A percentile compares a stretch with the other conserved stretches of the same genome.
Conservation (phyloP, 495 filamentous ascomycete species). For the Cairneyella variabilis region DNA sequence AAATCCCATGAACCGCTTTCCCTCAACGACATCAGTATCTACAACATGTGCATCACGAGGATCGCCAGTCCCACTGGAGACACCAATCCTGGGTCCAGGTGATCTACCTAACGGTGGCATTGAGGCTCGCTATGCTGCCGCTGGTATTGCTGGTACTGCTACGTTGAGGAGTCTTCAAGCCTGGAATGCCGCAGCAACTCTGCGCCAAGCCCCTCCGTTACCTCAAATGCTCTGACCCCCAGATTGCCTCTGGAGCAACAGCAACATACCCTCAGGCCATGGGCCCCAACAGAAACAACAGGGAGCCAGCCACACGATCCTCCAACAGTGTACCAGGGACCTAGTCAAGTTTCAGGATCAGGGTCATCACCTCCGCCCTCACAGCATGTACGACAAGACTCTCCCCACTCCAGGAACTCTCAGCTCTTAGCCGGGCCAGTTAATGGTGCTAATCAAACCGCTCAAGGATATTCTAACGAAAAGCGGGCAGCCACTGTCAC, state of each 20-base stretch:
- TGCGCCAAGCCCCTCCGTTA: constrained; percentile 51
- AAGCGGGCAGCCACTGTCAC: constrained; percentile 44
- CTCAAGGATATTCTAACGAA: constrained; percentile 69
- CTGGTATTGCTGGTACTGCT: constrained; percentile 79
- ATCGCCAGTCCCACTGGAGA: constrained; percentile 93
- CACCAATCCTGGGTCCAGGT: constrained; percentile 72
- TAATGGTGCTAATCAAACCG: constrained; percentile 35
- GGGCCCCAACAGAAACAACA: constrained; percentile 93
- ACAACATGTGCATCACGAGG: constrained; percentile 90
- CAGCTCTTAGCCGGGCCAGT: constrained; percentile 73
- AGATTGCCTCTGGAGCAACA: constrained; percentile 28
- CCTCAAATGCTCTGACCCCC: constrained; percentile 34
- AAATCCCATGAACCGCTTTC: constrained; percentile 64
- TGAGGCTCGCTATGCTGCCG: constrained; percentile 83
- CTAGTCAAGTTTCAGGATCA: constrained; percentile 45
- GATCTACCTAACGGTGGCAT: constrained; percentile 71
- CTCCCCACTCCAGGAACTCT: constrained; percentile 87
- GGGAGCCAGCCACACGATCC: constrained; percentile 87
- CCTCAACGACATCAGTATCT: constrained; percentile 84
- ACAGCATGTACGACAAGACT: constrained; percentile 24
- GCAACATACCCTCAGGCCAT: constrained; percentile 62
- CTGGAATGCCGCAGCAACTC: constrained; percentile 74
- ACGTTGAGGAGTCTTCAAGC: constrained; percentile 76
- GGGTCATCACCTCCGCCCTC: constrained; percentile 33
- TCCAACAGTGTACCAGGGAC: constrained; percentile 88